Evolutionary conservation across 1,139 yeast species (phyloP), one percentile per base, ranked within the genome.

Genomic region (Pichiaceae sp.): DNA sequence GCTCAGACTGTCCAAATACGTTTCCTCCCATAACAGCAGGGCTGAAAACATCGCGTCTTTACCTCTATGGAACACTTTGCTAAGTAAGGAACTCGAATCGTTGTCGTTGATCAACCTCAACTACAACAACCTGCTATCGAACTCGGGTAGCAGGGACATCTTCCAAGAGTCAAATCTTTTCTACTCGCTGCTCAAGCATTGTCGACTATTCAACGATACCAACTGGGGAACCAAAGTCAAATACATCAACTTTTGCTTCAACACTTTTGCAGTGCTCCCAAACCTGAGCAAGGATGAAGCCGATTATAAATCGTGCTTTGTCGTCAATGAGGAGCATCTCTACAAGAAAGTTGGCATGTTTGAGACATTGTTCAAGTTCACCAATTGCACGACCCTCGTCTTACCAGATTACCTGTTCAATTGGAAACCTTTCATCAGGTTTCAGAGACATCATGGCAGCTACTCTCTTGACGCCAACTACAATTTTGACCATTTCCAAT

Each of bases 391-490:
- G 29, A 43, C 45, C 8, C 41, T 55, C 25, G 32, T 49, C 4
- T 43, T 55, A 7, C 57, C 60, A 2, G 60, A 55, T 37, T 55
- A 43, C 26, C 42, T 55, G 24, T 54, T 47, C 37, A 55, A 53
- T 27, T 55, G 59, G 59, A 46, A 52, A 34, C 52, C 55, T 6
- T 55, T 53, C 32, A 7, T 49, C 12, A 33, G 29, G 15, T 31
- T 51, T 16, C n/a, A 33, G 6, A 28, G n/a, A n/a, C 19, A 15
- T 16, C 18, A 15, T 31, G 33, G 20, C 11, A 29, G 19, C 3
- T 32, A 32, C 7, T 43, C 42, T 3, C 4, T 17, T 4, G 4
- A 37, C 4, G 28, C 35, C 11, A 35, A 32, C 29, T 14, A 29
- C 14, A 32, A 31, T 16, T 16, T 38, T 20, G 36, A 34, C 19